Evolutionary conservation across 306 rosid genomes (phyloP).

Genomic region (Canavalia gladiata): DNA sequence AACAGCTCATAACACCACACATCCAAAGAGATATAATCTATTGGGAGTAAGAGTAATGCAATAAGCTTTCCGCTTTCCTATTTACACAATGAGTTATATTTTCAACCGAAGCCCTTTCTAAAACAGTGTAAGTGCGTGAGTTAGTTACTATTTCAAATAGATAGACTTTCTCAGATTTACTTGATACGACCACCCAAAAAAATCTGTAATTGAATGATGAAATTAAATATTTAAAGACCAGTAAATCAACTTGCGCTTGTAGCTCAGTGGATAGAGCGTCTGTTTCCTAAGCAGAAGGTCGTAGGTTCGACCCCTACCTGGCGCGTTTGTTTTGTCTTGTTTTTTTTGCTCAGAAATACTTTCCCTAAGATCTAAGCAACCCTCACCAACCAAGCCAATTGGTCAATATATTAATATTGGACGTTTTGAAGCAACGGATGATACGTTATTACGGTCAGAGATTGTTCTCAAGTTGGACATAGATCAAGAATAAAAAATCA

Average conservation of each 20-base stretch:
- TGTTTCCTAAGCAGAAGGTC: constrained; percentile 97
- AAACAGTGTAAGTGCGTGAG: too few relatives aligned
- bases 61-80: too few relatives aligned
- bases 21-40: too few relatives aligned
- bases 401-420: not conserved
- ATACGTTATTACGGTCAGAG: not conserved
- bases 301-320: constrained; percentile 96
- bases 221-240: too few relatives aligned
- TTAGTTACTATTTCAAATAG: too few relatives aligned
- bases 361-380: constrained; percentile 9
- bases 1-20: too few relatives aligned
- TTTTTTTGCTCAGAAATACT: not conserved
- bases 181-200: too few relatives aligned
- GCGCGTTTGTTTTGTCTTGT: constrained; percentile 51
- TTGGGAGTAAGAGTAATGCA: too few relatives aligned
- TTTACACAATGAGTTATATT: too few relatives aligned
- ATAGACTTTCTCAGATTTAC: too few relatives aligned
- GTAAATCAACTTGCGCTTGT: constrained; percentile 58
- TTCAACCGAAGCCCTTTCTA: too few relatives aligned
- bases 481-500: not conserved
- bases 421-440: constrained; percentile 10
- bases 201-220: too few relatives aligned
- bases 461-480: not conserved
- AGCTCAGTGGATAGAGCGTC: constrained; percentile 98
- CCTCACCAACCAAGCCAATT: not conserved